Percentiles rank a stretch among this genome's conserved stretches.
Evolutionary conservation across 768 basidiomycete genomes (phyloP).

Genomic region (Pleurotus eryngii): DNA sequence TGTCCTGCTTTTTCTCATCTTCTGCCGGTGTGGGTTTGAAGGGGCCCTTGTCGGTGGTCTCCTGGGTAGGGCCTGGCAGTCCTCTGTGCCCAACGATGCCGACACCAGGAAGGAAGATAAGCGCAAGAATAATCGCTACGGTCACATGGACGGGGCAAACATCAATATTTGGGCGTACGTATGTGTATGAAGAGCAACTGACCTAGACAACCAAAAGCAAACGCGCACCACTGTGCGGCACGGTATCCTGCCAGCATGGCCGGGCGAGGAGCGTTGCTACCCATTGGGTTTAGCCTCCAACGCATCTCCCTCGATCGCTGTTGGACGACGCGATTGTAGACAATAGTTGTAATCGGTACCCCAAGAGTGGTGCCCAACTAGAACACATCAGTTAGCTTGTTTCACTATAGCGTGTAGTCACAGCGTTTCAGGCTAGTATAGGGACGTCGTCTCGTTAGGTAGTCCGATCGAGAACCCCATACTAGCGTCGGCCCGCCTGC

Average conservation of each 20-base stretch:
- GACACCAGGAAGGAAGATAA: slow-evolving; percentile 4
- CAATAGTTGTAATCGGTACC: slow-evolving; percentile 54
- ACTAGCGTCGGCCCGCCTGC: no score
- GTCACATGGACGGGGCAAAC: not conserved
- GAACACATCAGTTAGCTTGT: no score
- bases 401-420: no score
- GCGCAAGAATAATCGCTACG: slow-evolving; percentile 11
- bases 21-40: no score
- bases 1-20: not conserved
- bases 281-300: slow-evolving; percentile 21
- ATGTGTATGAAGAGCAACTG: slow-evolving; percentile 12
- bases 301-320: slow-evolving; percentile 25
- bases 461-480: no score
- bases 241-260: slow-evolving; percentile 47
- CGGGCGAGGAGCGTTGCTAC: slow-evolving; percentile 24
- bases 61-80: not conserved
- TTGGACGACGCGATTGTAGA: slow-evolving; percentile 43
- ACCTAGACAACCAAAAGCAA: slow-evolving; percentile 50
- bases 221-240: slow-evolving; percentile 50
- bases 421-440: no score
- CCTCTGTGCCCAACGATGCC: not conserved
- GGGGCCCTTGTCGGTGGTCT: not conserved
- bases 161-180: no score
- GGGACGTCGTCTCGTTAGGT: no score
- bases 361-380: slow-evolving; percentile 57